Conservation (phyloP, 306 rosid genomes). For the Vigna nakashimae region DNA sequence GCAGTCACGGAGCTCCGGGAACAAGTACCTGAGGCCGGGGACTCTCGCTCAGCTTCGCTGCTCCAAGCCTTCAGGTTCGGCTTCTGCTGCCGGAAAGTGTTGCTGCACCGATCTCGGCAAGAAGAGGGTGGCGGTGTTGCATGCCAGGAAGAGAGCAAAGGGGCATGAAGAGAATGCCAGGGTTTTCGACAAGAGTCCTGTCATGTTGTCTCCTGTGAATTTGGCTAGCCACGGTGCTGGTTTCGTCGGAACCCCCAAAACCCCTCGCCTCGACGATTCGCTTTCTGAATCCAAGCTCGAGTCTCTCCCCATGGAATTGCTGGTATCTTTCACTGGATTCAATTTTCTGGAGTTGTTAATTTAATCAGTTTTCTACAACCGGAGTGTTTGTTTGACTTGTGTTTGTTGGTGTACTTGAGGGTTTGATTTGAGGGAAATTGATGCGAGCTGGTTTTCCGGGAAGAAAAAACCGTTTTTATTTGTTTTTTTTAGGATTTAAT, state of each 20-base stretch:
- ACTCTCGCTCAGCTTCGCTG: slow-evolving; percentile 88
- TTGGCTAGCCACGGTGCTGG: slow-evolving; percentile 53
- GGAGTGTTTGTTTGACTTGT: background rate
- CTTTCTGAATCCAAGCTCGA: slow-evolving; percentile 75
- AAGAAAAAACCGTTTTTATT: background rate
- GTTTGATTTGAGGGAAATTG: background rate
- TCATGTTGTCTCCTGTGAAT: slow-evolving; percentile 82
- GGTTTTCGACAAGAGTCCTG: slow-evolving; percentile 64
- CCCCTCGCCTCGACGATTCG: slow-evolving; percentile 66
- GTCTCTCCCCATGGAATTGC: slow-evolving; percentile 83
- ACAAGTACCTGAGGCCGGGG: slow-evolving; percentile 79
- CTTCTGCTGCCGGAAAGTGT: slow-evolving; percentile 42
- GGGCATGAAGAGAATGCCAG: slow-evolving; percentile 43
- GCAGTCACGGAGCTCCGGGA: slow-evolving; percentile 56
- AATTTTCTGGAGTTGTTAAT: background rate
- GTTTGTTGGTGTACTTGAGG: background rate
- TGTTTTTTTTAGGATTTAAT: background rate
- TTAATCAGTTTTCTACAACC: background rate
- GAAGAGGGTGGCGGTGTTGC: slow-evolving; percentile 67
- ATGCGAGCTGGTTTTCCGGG: background rate
- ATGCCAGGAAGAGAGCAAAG: slow-evolving; percentile 42
- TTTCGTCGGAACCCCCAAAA: slow-evolving; percentile 68
- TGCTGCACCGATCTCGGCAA: slow-evolving; percentile 69
- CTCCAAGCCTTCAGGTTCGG: slow-evolving; percentile 44
- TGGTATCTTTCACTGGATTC: slow-evolving; percentile 55